Evolutionary conservation across 768 basidiomycete species (phyloP), one percentile per base, ranked within the genome.

Genomic region (Phaffia tasmanica): DNA sequence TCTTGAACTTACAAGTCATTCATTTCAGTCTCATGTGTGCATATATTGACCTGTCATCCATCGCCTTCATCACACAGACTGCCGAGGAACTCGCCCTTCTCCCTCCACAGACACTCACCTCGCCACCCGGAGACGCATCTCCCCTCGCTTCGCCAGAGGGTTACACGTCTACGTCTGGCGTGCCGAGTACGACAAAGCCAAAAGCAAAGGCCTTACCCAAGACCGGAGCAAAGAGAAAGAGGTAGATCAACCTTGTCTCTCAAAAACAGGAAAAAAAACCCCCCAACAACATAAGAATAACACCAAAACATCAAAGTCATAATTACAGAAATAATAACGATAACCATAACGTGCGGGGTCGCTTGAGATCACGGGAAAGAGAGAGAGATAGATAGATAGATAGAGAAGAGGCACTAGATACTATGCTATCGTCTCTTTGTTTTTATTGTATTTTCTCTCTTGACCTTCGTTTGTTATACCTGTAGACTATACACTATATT

Each of bases 1-100:
- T 16, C 32, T 9, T 47, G 18, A 8, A 7, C 3, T 1, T 48
- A 25, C 30, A 47, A 23, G 6, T n/a, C 5, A 54, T 32, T 0
- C 58, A 16, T 16, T 23, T 18, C 29, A 21, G 55, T 21, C 35
- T 51, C 29, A 14, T 57, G 15, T n/a, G 29, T 47, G 32, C 27
- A 9, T n/a, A 11, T 51, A 9, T 11, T 66, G 0, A 3, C n/a
- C 19, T 21, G 18, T 15, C 21, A 0, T 66, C 57, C 50, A 8
- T 30, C 29, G n/a, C 21, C 19, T n/a, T 49, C 46, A 54, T 54
- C 49, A 15, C n/a, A 19, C 49, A 69, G 67, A 69, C 67, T 19
- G 67, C 67, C n/a, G 67, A 69, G 49, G 67, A 69, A 32, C 57
- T 69, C n/a, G 67, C 63, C 11, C 67, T 69, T 23, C 67, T 63